Percentiles rank a stretch among this genome's conserved stretches.
Evolutionary conservation across 78 protist genomes (phyloP).

Genomic region (Anaeramoeba flamelloides): DNA sequence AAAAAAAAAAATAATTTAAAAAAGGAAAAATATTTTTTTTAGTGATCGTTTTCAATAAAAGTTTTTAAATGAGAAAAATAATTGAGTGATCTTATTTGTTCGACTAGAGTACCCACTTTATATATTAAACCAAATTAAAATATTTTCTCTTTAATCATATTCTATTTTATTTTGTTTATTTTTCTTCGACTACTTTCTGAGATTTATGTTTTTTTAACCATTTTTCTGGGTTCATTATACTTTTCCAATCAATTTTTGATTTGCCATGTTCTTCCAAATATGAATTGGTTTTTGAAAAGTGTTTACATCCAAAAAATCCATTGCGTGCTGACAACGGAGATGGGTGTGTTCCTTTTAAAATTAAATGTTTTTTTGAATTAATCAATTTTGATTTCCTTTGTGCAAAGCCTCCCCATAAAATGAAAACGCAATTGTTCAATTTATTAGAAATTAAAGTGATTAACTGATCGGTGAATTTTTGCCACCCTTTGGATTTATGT

Average conservation of each 20-base stretch:
- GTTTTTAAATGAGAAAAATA: too few relatives aligned
- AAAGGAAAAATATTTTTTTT: too few relatives aligned
- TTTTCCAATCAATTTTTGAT: slow-evolving; percentile 3
- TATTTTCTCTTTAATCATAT: too few relatives aligned
- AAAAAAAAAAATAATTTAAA: too few relatives aligned
- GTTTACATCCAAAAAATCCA: slow-evolving; percentile 16
- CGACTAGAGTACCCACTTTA: too few relatives aligned
- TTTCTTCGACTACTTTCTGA: too few relatives aligned
- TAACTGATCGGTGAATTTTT: slow-evolving; percentile 45
- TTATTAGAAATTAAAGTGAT: slow-evolving; percentile 7
- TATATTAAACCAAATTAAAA: too few relatives aligned
- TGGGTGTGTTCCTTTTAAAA: slow-evolving; percentile 11
- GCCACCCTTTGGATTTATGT: slow-evolving; percentile 47
- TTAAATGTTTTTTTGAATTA: not conserved
- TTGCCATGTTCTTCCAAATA: not conserved
- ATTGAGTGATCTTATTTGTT: too few relatives aligned
- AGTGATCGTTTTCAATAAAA: too few relatives aligned
- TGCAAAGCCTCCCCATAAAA: slow-evolving; percentile 61
- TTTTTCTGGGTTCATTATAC: too few relatives aligned
- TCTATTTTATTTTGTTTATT: too few relatives aligned
- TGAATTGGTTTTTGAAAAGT: slow-evolving; percentile 7
- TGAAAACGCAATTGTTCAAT: slow-evolving; percentile 22
- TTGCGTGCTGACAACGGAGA: slow-evolving; percentile 9
- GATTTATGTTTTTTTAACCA: too few relatives aligned
- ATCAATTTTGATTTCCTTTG: slow-evolving; percentile 39